A percentile compares a stretch with the other conserved stretches of the same genome.
These are phyloP conservation scores for Grigorovia transvaalensis DNA, from an alignment of 805 yeast species.

Conservation along the genomic window DNA sequence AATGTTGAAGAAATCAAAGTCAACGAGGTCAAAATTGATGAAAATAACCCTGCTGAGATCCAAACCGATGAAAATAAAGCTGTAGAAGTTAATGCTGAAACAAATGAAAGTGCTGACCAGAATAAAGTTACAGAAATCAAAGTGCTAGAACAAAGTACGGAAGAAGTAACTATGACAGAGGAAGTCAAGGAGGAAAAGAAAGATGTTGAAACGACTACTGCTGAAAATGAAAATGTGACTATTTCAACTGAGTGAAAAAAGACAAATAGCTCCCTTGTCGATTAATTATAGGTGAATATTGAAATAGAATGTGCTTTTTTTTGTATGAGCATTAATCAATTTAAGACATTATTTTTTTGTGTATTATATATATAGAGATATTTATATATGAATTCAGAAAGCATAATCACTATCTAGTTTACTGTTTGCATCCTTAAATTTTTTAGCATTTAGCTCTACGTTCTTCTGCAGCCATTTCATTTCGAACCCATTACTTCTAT, in stretches of 20 bases:
- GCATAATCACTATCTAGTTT: slow-evolving; percentile 8
- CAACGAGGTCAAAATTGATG: background rate
- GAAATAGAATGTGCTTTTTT: background rate
- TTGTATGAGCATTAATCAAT: no score
- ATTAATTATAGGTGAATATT: no score
- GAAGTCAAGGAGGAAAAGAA: background rate
- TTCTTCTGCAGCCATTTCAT: slow-evolving; percentile 41
- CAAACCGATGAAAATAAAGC: background rate
- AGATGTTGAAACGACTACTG: no score
- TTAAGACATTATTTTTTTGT: no score
- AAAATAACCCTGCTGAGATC: no score
- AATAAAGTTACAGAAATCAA: background rate
- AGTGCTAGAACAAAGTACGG: background rate
- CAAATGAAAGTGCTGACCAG: background rate
- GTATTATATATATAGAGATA: no score
- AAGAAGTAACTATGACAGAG: background rate
- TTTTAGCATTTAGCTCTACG: slow-evolving; percentile 25
- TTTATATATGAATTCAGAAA: slow-evolving; percentile 21
- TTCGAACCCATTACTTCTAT: slow-evolving; percentile 84
- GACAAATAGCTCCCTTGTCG: no score
- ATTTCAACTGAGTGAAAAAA: background rate
- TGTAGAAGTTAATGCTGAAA: background rate
- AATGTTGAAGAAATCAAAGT: background rate
- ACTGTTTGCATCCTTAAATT: slow-evolving; percentile 33
- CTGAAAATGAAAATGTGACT: background rate